A percentile compares a stretch with the other conserved stretches of the same genome.
Conservation (phyloP, 495 filamentous ascomycete genomes). For the Penicillium psychrofluorescens region DNA sequence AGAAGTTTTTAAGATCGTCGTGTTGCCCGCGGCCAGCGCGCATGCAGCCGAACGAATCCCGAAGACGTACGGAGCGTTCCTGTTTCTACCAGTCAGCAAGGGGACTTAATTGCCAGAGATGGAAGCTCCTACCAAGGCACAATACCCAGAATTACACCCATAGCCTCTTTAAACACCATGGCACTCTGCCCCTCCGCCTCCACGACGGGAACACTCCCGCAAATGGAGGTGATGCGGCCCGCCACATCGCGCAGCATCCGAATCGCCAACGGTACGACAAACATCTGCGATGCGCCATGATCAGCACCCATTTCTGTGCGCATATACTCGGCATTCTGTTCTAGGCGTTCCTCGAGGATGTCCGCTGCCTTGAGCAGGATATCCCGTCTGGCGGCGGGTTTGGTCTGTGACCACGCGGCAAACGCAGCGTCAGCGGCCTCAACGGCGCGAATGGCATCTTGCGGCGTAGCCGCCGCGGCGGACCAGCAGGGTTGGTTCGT, state of each 20-base stretch:
- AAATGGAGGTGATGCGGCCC: conserved; percentile 53
- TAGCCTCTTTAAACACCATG: conserved; percentile 69
- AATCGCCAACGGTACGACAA: conserved; percentile 52
- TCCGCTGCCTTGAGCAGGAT: conserved; percentile 69
- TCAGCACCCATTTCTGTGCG: conserved; percentile 64
- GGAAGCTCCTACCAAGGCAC: conserved; percentile 61
- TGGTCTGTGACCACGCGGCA: conserved; percentile 61
- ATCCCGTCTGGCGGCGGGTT: conserved; percentile 56
- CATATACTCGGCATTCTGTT: conserved; percentile 57
- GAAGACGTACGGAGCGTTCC: conserved; percentile 60
- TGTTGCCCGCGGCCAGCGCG: conserved; percentile 78
- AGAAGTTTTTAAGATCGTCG: conserved; percentile 65
- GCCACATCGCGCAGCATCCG: conserved; percentile 67
- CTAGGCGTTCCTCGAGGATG: conserved; percentile 51
- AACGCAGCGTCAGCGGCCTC: conserved; percentile 63
- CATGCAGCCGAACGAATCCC: conserved; percentile 61
- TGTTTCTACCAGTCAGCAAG: conserved; percentile 13
- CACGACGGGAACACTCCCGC: conserved; percentile 56
- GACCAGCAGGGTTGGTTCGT: conserved; percentile 58
- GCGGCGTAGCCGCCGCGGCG: conserved; percentile 51
- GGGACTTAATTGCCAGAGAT: not conserved
- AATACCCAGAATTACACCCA: conserved; percentile 73
- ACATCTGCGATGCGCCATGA: conserved; percentile 35
- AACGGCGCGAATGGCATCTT: conserved; percentile 56
- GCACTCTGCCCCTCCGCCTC: conserved; percentile 49